Base-by-base conservation (phyloP, 371 early-diverging fungal species). In the Actinomucor elegans region DNA sequence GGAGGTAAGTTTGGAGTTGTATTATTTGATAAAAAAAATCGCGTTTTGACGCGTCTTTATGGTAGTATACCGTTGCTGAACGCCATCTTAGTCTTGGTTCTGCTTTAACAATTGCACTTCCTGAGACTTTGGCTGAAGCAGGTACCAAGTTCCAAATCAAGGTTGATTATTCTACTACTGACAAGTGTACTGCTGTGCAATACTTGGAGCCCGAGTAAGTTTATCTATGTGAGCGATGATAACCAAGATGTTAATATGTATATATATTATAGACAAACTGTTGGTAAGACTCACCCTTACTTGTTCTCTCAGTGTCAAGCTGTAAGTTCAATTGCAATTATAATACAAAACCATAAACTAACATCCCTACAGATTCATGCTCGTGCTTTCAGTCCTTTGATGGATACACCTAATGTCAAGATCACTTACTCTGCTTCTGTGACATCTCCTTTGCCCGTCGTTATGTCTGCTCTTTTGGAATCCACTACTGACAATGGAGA, bases 301-400 rank as follows among this genome's bases (percentile, higher is more conserved):
- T 73, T 97, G 54, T 97, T 96, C 71, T 93, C 95, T 26, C 98
- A 97, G 71, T 96, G 98, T 73, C 94, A 98, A 71, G 88, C 88
- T 44, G 73, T 76, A 73, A 65, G 66, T 12, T 32, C 1, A 28
- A 29, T 10, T 10, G n/a, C n/a, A n/a, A n/a, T n/a, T n/a, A n/a
- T n/a, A n/a, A n/a, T n/a, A n/a, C n/a, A n/a, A n/a, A n/a, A 41
- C 6, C 20, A 2, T 12, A 11, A 17, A 32, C 5, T 27, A 10
- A 42, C 24, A 11, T 2, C 35, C 6, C 20, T 2, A 21, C 21
- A 80, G 81, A 97, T 98, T 67, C 94, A 97, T 57, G 96, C 96
- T n/a, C 88, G 98, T 50, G 86, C 90, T 27, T 73, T 98, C 59
- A 63, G 88, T 12, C 98, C 98, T 24, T 88, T 93, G 70, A 92